These are phyloP conservation scores for Malassezia brasiliensis DNA, from an alignment of 1,284 basidiomycete species.

Conservation along the genomic window DNA sequence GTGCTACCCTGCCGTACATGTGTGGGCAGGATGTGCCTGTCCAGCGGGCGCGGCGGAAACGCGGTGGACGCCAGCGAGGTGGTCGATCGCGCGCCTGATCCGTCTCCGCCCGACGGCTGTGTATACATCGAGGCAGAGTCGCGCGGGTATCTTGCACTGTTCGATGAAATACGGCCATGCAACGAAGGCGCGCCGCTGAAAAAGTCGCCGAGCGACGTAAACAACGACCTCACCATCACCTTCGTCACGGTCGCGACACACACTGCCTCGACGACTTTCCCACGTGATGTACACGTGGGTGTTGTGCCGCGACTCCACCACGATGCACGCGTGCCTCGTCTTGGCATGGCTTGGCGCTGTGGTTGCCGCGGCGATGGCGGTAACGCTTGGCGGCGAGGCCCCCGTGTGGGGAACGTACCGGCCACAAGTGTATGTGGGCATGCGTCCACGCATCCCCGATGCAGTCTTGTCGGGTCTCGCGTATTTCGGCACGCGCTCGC, in stretches of 20 bases:
- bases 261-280: neutral
- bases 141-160: no score
- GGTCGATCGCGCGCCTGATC: neutral
- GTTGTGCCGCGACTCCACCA: neutral
- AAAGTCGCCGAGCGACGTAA: conserved; percentile 2
- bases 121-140: neutral
- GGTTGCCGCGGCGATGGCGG: conserved; percentile 14
- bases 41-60: neutral
- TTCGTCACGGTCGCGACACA: neutral
- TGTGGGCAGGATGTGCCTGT: neutral
- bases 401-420: conserved; percentile 83
- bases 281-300: conserved; percentile 1
- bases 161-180: no score
- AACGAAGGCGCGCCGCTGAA: neutral
- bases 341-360: conserved; percentile 1
- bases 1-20: conserved; percentile 1
- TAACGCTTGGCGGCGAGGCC: conserved; percentile 11
- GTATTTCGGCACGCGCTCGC: conserved; percentile 55
- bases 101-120: neutral
- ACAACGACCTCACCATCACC: neutral
- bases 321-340: neutral
- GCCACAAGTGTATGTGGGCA: conserved; percentile 83
- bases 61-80: neutral
- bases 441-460: conserved; percentile 70
- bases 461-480: conserved; percentile 81